Evolutionary conservation across 2,329 filamentous ascomycete species (phyloP), one percentile per base, ranked within the genome.

Genomic region (Colletotrichum sidae): DNA sequence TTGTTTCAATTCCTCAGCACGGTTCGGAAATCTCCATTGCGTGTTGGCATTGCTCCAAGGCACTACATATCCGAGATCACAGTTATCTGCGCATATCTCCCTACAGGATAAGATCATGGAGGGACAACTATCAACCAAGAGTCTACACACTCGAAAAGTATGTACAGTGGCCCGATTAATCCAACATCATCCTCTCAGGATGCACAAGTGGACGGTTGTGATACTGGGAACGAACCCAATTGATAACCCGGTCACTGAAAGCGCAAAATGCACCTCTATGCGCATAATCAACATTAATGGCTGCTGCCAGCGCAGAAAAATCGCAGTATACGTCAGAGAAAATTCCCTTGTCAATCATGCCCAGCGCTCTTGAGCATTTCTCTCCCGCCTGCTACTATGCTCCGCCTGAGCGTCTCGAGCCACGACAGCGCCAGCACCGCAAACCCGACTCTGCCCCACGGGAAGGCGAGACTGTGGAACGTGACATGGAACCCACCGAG

Each of bases 261-360:
- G 13, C 15, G 53, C 42, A 46, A 55, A 46, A 25, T 13, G 33
- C 11, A 12, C 25, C 41, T 47, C 42, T 41, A 55, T 46, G 2
- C 13, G 33, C 4, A n/a, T 13, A n/a, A 45, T 33, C 11, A 55
- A 8, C 42, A 55, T 55, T 11, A 55, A 25, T 15, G 34, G 42
- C 2, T 47, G 13, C 25, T 55, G 53, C 41, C 25, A 55, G 12
- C 53, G 25, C 53, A 46, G n/a, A 41, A 55, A 45, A 4, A 46
- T 42, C 42, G 41, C 53, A 35, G 53, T 42, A 38, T 37, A 55
- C 2, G 53, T 46, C 25, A 44, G 34, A 9, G 53, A 41, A 25
- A 55, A 55, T 15, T 55, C 37, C 41, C 53, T 5, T 15, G 53
- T 46, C 41, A 55, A 37, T 33, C 53, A 55, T 9, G 8, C 42